A percentile compares a stretch with the other conserved stretches of the same genome.
These are phyloP conservation scores for Mortierella polycephala DNA, from an alignment of 371 early-diverging fungal genomes.

Conservation along the genomic window DNA sequence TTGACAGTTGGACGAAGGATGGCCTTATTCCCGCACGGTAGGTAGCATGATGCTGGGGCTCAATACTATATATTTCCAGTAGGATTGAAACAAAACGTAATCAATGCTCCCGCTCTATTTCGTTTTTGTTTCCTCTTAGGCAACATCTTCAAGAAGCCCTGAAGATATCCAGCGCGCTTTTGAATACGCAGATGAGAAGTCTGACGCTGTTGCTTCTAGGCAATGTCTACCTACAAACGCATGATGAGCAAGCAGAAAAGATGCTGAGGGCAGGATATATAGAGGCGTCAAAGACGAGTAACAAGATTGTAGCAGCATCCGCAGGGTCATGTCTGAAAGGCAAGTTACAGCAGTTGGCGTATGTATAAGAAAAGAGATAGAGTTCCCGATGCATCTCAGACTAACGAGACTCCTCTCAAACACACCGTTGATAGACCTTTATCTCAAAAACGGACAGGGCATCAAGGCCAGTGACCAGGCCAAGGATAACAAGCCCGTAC, in stretches of 20 bases:
- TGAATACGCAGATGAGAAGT: slow-evolving; percentile 47
- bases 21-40: slow-evolving; percentile 46
- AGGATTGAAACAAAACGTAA: too few species aligned
- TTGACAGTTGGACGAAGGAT: slow-evolving; percentile 39
- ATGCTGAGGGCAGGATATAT: slow-evolving; percentile 33
- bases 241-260: slow-evolving; percentile 48
- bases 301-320: slow-evolving; percentile 31
- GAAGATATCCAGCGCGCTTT: slow-evolving; percentile 26
- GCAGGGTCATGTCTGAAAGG: slow-evolving; percentile 51
- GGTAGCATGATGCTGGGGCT: not conserved
- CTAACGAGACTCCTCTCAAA: too few species aligned
- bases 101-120: too few species aligned
- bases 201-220: slow-evolving; percentile 43
- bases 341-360: not conserved
- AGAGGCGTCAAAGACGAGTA: slow-evolving; percentile 45
- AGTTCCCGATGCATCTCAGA: too few species aligned
- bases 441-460: slow-evolving; percentile 44
- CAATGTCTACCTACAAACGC: slow-evolving; percentile 39
- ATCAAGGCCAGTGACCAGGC: slow-evolving; percentile 54
- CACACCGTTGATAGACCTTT: slow-evolving; percentile 25
- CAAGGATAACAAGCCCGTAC: slow-evolving; percentile 28
- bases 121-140: slow-evolving; percentile 6
- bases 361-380: too few species aligned
- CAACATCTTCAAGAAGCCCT: slow-evolving; percentile 51
- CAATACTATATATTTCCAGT: not conserved